Evolutionary conservation across 257 asterid species (phyloP).

Genomic region (Cordia subcordata): DNA sequence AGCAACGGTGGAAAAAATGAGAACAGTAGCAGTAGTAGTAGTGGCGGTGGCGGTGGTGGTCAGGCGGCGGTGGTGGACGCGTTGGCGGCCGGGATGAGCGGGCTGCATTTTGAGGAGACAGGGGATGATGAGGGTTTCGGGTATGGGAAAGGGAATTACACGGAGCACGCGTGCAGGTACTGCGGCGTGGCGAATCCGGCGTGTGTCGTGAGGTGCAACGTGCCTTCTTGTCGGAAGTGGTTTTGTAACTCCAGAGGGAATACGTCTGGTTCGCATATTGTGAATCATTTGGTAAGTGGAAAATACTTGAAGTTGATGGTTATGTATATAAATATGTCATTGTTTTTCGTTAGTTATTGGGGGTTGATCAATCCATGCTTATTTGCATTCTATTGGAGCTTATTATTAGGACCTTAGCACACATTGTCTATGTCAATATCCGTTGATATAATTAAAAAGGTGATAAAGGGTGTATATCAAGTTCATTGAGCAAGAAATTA

Average conservation of each 20-base stretch:
- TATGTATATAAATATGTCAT: too few relatives aligned
- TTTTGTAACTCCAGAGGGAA: conserved; percentile 98
- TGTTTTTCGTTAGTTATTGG: too few relatives aligned
- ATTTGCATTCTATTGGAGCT: too few relatives aligned
- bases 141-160: conserved; percentile 79
- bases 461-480: too few relatives aligned
- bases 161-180: conserved; percentile 91
- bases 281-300: conserved; percentile 84
- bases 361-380: too few relatives aligned
- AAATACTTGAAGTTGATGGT: background rate
- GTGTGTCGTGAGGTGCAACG: conserved; percentile 90
- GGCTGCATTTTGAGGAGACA: conserved; percentile 86
- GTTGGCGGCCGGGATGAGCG: conserved; percentile 89
- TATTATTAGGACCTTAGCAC: too few relatives aligned
- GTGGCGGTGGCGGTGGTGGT: conserved; percentile 40
- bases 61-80: conserved; percentile 84
- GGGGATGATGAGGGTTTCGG: conserved; percentile 91
- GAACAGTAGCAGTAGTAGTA: background rate
- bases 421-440: too few relatives aligned
- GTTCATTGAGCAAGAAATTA: too few relatives aligned
- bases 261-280: conserved; percentile 97
- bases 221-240: conserved; percentile 96
- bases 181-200: conserved; percentile 96
- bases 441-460: too few relatives aligned
- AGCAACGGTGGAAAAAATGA: conserved; percentile 19